A percentile compares a stretch with the other conserved stretches of the same genome.
phyloP scores from a whole-genome alignment of 2,329 filamentous ascomycete species.

The Coniochaeta prunicola region DNA sequence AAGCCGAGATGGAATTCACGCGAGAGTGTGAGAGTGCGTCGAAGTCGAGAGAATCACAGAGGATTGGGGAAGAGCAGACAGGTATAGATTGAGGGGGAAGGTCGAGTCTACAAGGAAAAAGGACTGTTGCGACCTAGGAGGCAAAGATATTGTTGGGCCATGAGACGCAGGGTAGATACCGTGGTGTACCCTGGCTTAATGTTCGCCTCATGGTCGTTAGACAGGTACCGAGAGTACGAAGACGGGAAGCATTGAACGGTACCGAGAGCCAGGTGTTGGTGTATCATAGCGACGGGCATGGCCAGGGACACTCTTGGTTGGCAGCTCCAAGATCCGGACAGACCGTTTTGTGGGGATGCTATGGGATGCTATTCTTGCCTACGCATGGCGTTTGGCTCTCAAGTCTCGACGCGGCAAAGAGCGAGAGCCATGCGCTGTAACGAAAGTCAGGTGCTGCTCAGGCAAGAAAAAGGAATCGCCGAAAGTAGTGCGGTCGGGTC shows the following conservation, averaged over 20 bases:
- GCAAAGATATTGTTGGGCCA: neutral
- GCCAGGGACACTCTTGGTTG: neutral
- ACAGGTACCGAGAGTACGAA: neutral
- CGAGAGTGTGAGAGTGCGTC: neutral
- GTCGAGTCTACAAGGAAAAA: neutral
- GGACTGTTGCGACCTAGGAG: neutral
- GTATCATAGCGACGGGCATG: neutral
- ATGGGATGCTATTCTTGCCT: neutral
- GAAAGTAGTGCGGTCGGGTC: neutral
- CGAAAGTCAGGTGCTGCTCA: neutral
- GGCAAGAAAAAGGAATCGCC: neutral
- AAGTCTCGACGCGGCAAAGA: neutral
- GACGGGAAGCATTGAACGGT: too few relatives aligned
- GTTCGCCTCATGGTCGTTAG: neutral
- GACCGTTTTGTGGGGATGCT: neutral
- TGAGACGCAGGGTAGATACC: neutral
- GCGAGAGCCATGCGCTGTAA: neutral
- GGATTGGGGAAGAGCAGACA: neutral
- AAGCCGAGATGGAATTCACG: neutral
- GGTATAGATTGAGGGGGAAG: neutral
- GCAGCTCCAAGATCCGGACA: neutral
- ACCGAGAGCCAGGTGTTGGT: neutral
- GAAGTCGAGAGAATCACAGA: neutral
- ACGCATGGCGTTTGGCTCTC: neutral
- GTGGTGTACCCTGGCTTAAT: neutral